phyloP scores from a whole-genome alignment of 208 protist genomes.

The Crithidia fasciculata region DNA sequence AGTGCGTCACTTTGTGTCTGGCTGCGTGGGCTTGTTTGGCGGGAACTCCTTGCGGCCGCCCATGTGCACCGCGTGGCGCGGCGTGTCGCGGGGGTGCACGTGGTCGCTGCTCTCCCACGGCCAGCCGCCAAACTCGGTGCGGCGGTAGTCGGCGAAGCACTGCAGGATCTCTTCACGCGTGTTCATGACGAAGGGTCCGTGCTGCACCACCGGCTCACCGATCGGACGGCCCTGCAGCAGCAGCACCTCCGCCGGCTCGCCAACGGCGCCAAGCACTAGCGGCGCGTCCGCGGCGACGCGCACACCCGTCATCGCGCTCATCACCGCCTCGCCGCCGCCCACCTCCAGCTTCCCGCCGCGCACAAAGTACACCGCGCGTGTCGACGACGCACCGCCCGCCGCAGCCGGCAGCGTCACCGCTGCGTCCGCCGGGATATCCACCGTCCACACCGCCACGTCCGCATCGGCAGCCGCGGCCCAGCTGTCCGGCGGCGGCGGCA shows the following conservation, averaged over 20 bases:
- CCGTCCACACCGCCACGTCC: constrained; percentile 57
- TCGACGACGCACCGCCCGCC: constrained; percentile 20
- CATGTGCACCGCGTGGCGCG: constrained; percentile 48
- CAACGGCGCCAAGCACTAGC: constrained; percentile 33
- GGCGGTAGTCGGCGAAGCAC: constrained; percentile 81
- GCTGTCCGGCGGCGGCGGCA: constrained; percentile 59
- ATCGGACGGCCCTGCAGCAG: constrained; percentile 69
- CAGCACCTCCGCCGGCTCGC: constrained; percentile 41
- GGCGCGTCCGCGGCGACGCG: constrained; percentile 26
- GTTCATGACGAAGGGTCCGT: constrained; percentile 96
- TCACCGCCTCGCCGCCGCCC: constrained; percentile 16
- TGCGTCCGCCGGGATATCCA: constrained; percentile 35
- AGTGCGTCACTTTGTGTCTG: neutral
- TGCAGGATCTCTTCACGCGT: constrained; percentile 90
- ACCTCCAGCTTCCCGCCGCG: constrained; percentile 28
- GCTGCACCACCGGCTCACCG: constrained; percentile 87
- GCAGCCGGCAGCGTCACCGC: constrained; percentile 43
- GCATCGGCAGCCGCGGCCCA: constrained; percentile 44
- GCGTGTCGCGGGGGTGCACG: constrained; percentile 41
- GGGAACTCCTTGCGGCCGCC: constrained; percentile 42
- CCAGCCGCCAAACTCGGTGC: constrained; percentile 69
- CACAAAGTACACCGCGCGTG: constrained; percentile 55
- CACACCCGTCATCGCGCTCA: constrained; percentile 33
- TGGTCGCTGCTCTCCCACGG: constrained; percentile 55
- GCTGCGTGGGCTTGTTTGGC: constrained; percentile 21